Evolutionary conservation across 768 basidiomycete genomes (phyloP), one percentile per base, ranked within the genome.

Genomic region (Rhodotorula babjevae): DNA sequence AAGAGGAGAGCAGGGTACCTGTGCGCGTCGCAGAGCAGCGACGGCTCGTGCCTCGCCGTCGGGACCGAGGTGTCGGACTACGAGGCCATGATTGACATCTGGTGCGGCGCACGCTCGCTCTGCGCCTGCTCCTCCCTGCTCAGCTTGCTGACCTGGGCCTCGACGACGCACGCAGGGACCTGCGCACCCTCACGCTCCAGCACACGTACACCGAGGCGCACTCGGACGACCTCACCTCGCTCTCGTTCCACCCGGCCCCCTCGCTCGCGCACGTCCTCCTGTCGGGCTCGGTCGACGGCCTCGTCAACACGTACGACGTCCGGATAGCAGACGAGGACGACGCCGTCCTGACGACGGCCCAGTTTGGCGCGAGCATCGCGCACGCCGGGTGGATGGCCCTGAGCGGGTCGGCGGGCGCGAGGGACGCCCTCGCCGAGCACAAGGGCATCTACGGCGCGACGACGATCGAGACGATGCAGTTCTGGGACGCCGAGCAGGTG

Each of bases 281-380:
- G 9, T 76, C 76, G 23, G 72, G 67, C 16, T 73, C 77, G 15
- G 71, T 77, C 68, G 77, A 78, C 63, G 77, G 77, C 3, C 72
- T 78, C 15, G 59, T 75, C 49, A 77, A 67, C 55, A 78, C 77
- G 33, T 75, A 77, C 61, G 77, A 78, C 65, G 70, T 76, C 0
- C 76, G 77, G 62, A 72, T 78, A 58, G 74, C 71, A 10, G 77
- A 78, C 66, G 77, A 78, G 47, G 77, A 78, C 60, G 77, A 78
- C 31, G 76, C 77, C 3, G 72, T 78, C 9, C 68, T 73, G 36
- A 75, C 65, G 57, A 78, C 77, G 18, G 59, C 67, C 11, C 76
- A 78, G 61, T 68, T 78, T 27, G 76, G 76, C 25, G 69, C 77
- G 61, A 74, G 70, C 23, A 21, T 78, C 29, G 50, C 55, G 2